Evolutionary conservation across 2,329 filamentous ascomycete species (phyloP).

Genomic region (Colletotrichum magnum): DNA sequence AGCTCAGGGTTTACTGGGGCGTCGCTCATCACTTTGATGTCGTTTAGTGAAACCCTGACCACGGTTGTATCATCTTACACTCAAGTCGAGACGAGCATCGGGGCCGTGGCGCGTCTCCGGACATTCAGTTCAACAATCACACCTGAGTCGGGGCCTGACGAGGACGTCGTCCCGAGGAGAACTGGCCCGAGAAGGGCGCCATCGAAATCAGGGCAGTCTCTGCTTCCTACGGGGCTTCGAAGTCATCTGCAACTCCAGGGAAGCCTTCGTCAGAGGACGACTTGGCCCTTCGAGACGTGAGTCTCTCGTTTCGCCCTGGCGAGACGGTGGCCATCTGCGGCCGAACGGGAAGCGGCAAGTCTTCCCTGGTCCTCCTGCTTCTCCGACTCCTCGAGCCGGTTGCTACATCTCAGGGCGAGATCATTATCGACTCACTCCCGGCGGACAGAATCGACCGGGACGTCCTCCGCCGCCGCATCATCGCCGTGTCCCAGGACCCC

Average conservation of each 20-base stretch:
- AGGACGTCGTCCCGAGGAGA: constrained; percentile 38
- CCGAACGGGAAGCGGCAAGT: constrained; percentile 60
- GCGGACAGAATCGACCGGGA: constrained; percentile 56
- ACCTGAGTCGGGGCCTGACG: constrained; percentile 42
- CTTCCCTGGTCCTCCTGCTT: constrained; percentile 56
- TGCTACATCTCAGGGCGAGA: constrained; percentile 43
- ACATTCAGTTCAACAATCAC: constrained; percentile 45
- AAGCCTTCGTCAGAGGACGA: constrained; percentile 16
- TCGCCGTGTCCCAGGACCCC: constrained; percentile 68
- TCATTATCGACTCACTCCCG: constrained; percentile 60
- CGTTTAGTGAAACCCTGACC: constrained; percentile 49
- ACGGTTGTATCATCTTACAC: constrained; percentile 52
- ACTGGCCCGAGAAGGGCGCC: constrained; percentile 49
- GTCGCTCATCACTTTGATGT: constrained; percentile 54
- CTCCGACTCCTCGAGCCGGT: constrained; percentile 59
- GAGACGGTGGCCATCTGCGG: constrained; percentile 55
- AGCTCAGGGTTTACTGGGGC: constrained; percentile 56
- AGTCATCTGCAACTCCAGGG: neutral
- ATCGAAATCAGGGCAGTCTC: constrained; percentile 50
- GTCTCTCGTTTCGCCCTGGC: constrained; percentile 47
- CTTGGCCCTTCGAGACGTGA: constrained; percentile 47
- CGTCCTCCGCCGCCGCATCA: constrained; percentile 61
- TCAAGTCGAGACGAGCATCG: constrained; percentile 46
- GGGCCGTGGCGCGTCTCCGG: constrained; percentile 45
- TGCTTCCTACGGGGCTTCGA: constrained; percentile 47